phyloP scores from a whole-genome alignment of 164 flowering plant species.

The Malania oleifera region DNA sequence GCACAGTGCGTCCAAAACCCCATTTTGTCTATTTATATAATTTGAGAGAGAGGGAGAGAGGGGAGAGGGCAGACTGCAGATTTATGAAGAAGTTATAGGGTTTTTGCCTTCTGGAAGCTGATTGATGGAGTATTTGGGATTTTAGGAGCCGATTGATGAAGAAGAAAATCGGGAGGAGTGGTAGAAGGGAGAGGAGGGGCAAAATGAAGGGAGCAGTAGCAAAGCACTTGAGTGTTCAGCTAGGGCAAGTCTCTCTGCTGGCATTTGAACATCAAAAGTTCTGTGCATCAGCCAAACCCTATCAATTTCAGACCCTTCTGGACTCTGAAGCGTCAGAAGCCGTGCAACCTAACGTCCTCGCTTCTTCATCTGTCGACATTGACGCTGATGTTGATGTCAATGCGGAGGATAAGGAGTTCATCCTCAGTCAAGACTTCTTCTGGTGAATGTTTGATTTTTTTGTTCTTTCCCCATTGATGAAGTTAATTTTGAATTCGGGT shows the following conservation, averaged over 20 bases:
- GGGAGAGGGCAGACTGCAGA: too few species aligned
- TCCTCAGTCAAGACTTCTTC: slow-evolving; percentile 94
- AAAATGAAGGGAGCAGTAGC: slow-evolving; percentile 39
- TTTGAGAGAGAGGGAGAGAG: too few species aligned
- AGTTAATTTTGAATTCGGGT: background rate
- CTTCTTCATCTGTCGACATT: slow-evolving; percentile 2
- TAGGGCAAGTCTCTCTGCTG: slow-evolving; percentile 36
- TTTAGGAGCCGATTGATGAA: slow-evolving; percentile 17
- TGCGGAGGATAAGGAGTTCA: slow-evolving; percentile 58
- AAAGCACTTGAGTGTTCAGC: slow-evolving; percentile 37
- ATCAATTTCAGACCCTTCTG: slow-evolving; percentile 33
- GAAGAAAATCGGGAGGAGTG: slow-evolving; percentile 18
- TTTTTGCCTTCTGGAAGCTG: too few species aligned
- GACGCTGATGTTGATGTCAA: slow-evolving; percentile 16
- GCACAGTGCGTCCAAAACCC: too few species aligned
- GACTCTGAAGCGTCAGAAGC: slow-evolving; percentile 19
- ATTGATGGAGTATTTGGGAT: too few species aligned
- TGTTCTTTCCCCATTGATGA: background rate
- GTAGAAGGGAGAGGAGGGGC: slow-evolving; percentile 6
- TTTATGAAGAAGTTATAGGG: too few species aligned
- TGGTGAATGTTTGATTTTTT: slow-evolving; percentile 35
- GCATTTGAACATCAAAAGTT: slow-evolving; percentile 11
- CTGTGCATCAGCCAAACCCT: slow-evolving; percentile 11
- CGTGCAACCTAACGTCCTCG: slow-evolving; percentile 1
- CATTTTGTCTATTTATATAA: too few species aligned